These are phyloP conservation scores for Populus pruinosa DNA, from an alignment of 345 rosid genomes.

Conservation along the genomic window DNA sequence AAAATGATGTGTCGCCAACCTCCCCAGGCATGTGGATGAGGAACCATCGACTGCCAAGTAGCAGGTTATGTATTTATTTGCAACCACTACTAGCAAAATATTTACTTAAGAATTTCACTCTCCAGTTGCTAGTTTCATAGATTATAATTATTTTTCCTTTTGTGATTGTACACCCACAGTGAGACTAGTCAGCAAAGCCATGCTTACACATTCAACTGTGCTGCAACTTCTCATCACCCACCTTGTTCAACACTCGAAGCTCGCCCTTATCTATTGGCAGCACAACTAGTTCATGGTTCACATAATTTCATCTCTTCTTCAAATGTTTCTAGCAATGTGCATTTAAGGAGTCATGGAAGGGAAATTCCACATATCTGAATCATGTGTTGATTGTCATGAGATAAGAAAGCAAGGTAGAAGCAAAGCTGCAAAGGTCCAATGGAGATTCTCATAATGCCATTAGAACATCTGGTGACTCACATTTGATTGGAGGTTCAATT, in stretches of 20 bases:
- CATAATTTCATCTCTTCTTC: slow-evolving; percentile 28
- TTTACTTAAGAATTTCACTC: neutral
- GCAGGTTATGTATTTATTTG: slow-evolving; percentile 13
- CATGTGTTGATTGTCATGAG: neutral
- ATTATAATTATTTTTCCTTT: neutral
- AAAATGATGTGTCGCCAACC: slow-evolving; percentile 12
- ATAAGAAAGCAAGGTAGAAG: neutral
- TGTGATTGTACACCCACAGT: slow-evolving; percentile 7
- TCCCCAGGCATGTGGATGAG: slow-evolving; percentile 9
- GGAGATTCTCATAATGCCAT: neutral
- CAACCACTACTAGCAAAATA: neutral
- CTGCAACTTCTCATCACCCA: slow-evolving; percentile 20
- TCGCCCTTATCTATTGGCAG: neutral
- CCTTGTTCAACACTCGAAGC: slow-evolving; percentile 18
- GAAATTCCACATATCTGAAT: slow-evolving; percentile 22
- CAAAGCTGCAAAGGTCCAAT: neutral
- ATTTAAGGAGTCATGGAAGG: slow-evolving; percentile 30
- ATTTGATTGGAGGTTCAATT: neutral
- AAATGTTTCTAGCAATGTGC: slow-evolving; percentile 19
- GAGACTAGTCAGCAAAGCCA: slow-evolving; percentile 13
- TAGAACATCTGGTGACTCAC: neutral
- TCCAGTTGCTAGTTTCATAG: neutral
- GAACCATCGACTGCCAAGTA: slow-evolving; percentile 14
- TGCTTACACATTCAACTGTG: slow-evolving; percentile 6
- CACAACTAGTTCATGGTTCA: slow-evolving; percentile 15